Conservation (phyloP, 257 asterid genomes). For the Knoxia roxburghii region DNA sequence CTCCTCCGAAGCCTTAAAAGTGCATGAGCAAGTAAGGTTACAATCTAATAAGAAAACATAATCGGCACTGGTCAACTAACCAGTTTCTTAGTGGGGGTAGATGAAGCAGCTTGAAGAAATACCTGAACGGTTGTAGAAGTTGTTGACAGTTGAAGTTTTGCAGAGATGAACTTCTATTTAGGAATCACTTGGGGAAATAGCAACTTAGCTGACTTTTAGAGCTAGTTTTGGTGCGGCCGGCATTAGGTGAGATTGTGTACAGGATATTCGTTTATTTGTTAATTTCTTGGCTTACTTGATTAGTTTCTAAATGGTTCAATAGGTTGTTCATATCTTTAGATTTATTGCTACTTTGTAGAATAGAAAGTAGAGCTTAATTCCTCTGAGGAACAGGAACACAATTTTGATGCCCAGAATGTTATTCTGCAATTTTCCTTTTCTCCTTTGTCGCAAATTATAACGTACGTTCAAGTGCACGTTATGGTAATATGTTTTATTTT, state of each 20-base stretch:
- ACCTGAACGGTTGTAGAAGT: not conserved
- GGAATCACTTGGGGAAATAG: not conserved
- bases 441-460: too few species aligned
- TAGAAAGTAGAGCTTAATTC: too few species aligned
- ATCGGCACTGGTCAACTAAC: conserved; percentile 8
- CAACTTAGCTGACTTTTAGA: not conserved
- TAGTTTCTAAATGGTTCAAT: not conserved
- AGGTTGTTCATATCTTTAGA: conserved; percentile 6
- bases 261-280: conserved; percentile 15
- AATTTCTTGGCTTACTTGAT: conserved; percentile 4
- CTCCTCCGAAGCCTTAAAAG: conserved; percentile 63
- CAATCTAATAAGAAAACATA: conserved; percentile 26
- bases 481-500: too few species aligned
- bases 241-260: conserved; percentile 6
- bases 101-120: not conserved
- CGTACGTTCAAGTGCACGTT: too few species aligned
- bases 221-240: not conserved
- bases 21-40: conserved; percentile 74
- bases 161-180: not conserved
- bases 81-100: not conserved
- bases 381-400: too few species aligned
- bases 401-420: too few species aligned
- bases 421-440: too few species aligned
- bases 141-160: conserved; percentile 5
- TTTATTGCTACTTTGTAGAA: too few species aligned